Evolutionary conservation across 179 eudicot genomes (phyloP).

Genomic region (Camellia oleifera): DNA sequence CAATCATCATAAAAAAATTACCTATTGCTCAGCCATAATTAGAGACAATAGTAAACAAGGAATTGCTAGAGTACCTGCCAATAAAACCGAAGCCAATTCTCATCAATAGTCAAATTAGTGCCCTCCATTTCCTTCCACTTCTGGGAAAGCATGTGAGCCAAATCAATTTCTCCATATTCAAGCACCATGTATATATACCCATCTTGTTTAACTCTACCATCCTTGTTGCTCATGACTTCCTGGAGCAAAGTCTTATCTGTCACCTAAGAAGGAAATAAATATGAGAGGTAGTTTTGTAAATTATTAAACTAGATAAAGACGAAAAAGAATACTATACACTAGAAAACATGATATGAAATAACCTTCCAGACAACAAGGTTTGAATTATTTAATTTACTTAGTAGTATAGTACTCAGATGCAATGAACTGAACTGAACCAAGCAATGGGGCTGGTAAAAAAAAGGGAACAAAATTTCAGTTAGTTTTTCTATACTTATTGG

Average conservation of each 20-base stretch:
- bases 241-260: conserved; percentile 88
- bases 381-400: background rate
- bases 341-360: background rate
- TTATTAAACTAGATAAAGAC: background rate
- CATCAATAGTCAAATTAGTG: conserved; percentile 60
- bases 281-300: conserved; percentile 11
- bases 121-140: conserved; percentile 84
- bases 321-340: background rate
- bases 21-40: background rate
- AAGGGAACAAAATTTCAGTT: no score
- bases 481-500: no score
- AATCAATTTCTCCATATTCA: conserved; percentile 95
- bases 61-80: conserved; percentile 68
- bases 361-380: background rate
- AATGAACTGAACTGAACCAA: background rate
- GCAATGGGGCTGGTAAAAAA: no score
- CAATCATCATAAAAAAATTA: background rate
- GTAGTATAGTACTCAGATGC: background rate
- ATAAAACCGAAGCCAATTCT: conserved; percentile 93
- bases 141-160: conserved; percentile 94
- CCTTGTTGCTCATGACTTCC: conserved; percentile 75
- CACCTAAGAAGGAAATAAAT: conserved; percentile 50
- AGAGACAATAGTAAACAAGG: background rate
- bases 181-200: conserved; percentile 94
- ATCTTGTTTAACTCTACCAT: conserved; percentile 75